Conservation (phyloP, 257 asterid species). For the Datura wrightii region DNA sequence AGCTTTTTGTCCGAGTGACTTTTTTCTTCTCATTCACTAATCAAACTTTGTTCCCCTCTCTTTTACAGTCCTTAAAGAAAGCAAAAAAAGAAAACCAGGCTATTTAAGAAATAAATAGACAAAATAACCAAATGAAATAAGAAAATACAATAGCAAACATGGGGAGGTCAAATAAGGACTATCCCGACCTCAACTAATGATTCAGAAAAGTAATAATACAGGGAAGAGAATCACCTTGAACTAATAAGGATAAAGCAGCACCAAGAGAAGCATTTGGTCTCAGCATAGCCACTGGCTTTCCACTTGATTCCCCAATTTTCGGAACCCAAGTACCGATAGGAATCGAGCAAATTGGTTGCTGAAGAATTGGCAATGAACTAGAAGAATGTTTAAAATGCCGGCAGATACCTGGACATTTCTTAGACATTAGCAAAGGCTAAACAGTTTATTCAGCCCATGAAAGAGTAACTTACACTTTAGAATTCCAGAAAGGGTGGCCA, state of each 20-base stretch:
- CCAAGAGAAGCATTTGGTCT: constrained; percentile 67
- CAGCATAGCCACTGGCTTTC: constrained; percentile 68
- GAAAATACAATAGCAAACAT: background rate
- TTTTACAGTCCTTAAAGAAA: constrained; percentile 16
- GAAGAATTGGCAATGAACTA: constrained; percentile 77
- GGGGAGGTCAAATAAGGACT: background rate
- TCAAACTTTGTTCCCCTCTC: background rate
- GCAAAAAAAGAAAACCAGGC: background rate
- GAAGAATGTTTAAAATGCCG: constrained; percentile 77
- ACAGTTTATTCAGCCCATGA: constrained; percentile 5
- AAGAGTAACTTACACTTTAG: constrained; percentile 61
- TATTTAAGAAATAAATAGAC: background rate
- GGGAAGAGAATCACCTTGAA: constrained; percentile 61
- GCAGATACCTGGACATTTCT: constrained; percentile 59
- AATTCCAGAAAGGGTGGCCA: constrained; percentile 76
- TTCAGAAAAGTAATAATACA: background rate
- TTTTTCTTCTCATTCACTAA: constrained; percentile 19
- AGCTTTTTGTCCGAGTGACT: background rate
- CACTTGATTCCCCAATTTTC: constrained; percentile 68
- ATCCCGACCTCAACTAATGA: background rate
- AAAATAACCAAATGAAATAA: background rate
- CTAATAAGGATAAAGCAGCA: constrained; percentile 66
- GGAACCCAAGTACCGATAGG: constrained; percentile 87
- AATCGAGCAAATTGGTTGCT: constrained; percentile 68
- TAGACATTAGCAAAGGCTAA: constrained; percentile 35